phyloP scores from a whole-genome alignment of 2,329 filamentous ascomycete species.

The Aureobasidium leucospermi region DNA sequence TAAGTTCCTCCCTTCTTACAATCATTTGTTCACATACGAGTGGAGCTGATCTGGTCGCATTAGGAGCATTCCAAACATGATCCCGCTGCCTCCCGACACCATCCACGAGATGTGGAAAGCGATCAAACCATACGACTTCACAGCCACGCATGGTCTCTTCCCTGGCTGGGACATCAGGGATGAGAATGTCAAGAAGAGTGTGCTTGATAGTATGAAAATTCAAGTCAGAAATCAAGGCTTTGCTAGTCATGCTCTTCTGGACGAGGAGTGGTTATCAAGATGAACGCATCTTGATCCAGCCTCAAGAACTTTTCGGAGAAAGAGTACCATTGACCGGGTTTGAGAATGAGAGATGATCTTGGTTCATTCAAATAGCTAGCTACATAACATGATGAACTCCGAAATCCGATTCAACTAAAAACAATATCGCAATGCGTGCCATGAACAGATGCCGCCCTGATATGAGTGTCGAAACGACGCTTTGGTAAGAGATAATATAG shows the following conservation, averaged over 20 bases:
- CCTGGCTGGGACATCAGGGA: conserved; percentile 53
- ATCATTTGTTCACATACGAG: background rate
- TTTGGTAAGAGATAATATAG: background rate
- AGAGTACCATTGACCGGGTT: too few species aligned
- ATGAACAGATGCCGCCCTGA: background rate
- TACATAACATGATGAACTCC: background rate
- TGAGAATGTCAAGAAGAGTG: conserved; percentile 51
- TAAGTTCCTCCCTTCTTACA: background rate
- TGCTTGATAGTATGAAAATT: conserved; percentile 71
- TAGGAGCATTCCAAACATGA: conserved; percentile 65
- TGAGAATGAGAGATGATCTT: background rate
- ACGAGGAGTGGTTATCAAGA: conserved; percentile 15
- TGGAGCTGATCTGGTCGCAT: too few species aligned
- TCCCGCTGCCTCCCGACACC: conserved; percentile 59
- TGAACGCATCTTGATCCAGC: background rate
- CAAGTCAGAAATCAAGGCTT: conserved; percentile 43
- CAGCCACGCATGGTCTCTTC: conserved; percentile 62
- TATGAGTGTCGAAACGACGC: background rate
- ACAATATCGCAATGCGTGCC: background rate
- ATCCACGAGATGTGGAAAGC: conserved; percentile 64
- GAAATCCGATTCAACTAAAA: background rate
- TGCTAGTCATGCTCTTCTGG: conserved; percentile 20
- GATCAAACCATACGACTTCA: conserved; percentile 55
- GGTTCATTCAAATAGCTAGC: background rate
- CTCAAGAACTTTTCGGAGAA: too few species aligned